These are phyloP conservation scores for Corylus americana DNA, from an alignment of 306 rosid genomes.

Conservation along the genomic window DNA sequence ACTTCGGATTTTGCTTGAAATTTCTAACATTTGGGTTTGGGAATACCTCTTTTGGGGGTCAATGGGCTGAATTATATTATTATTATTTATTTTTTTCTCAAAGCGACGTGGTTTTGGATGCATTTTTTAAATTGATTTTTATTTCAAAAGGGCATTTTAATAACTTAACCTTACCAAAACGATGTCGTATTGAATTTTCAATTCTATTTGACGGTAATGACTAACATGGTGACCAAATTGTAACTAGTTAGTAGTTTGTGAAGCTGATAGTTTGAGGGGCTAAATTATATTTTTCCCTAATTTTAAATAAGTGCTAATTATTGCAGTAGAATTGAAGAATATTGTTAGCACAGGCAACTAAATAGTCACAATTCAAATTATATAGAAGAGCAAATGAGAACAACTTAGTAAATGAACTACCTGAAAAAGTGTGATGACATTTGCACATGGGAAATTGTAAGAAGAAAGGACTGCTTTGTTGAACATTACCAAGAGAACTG, in stretches of 20 bases:
- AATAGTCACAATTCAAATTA: neutral
- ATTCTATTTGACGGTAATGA: no score
- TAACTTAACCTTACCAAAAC: no score
- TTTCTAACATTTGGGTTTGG: neutral
- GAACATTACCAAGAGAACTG: conserved; percentile 75
- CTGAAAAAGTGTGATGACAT: conserved; percentile 70
- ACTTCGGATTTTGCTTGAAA: neutral
- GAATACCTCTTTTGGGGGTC: neutral
- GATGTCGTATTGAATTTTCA: no score
- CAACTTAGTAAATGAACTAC: conserved; percentile 37
- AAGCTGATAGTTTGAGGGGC: no score
- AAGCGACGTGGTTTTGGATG: no score
- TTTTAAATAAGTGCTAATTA: neutral
- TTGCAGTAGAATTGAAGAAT: neutral
- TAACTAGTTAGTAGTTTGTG: no score
- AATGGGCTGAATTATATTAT: conserved; percentile 8
- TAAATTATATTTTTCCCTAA: neutral
- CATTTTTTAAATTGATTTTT: no score
- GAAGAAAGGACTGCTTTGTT: conserved; percentile 78
- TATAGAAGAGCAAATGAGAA: neutral
- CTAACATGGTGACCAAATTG: no score
- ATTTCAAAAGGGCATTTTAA: no score
- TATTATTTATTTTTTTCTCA: neutral
- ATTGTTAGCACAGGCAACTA: conserved; percentile 11
- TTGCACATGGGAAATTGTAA: conserved; percentile 56